phyloP scores from a whole-genome alignment of 2,329 filamentous ascomycete genomes.

The Pseudocercospora pini-densiflorae region DNA sequence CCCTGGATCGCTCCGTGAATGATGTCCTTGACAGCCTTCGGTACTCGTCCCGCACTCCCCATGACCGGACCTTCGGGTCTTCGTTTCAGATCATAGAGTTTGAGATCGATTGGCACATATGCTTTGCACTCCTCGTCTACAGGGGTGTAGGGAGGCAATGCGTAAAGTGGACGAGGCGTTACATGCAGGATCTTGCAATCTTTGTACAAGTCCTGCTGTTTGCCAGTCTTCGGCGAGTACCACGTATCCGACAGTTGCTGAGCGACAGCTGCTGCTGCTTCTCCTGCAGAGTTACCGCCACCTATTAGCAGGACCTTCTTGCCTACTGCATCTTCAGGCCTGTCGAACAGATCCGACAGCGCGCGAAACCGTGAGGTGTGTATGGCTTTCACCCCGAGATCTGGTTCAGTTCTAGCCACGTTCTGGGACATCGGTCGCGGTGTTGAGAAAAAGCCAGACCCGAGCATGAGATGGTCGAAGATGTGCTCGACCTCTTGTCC shows the following conservation, averaged over 20 bases:
- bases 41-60: slow-evolving; percentile 69
- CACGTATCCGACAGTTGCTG: slow-evolving; percentile 69
- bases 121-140: slow-evolving; percentile 45
- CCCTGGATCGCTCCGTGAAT: slow-evolving; percentile 34
- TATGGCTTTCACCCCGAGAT: slow-evolving; percentile 51
- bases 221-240: slow-evolving; percentile 52
- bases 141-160: slow-evolving; percentile 62
- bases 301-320: slow-evolving; percentile 75
- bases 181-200: slow-evolving; percentile 69
- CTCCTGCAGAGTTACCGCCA: slow-evolving; percentile 81
- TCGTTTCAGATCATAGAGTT: slow-evolving; percentile 70
- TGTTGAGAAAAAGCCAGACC: slow-evolving; percentile 76
- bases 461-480: slow-evolving; percentile 75
- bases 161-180: slow-evolving; percentile 71
- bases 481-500: slow-evolving; percentile 24
- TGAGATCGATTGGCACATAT: slow-evolving; percentile 75
- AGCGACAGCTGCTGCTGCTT: slow-evolving; percentile 74
- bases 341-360: slow-evolving; percentile 45
- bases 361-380: slow-evolving; percentile 72
- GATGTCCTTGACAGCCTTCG: slow-evolving; percentile 51
- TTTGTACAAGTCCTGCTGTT: slow-evolving; percentile 33
- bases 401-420: slow-evolving; percentile 32
- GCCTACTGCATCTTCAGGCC: slow-evolving; percentile 33
- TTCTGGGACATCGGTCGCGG: slow-evolving; percentile 61
- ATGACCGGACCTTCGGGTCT: slow-evolving; percentile 62